Percentiles rank a stretch among this genome's conserved stretches.
Evolutionary conservation across 1,139 yeast genomes (phyloP).

Genomic region (Lodderomyces orthopsilosis): DNA sequence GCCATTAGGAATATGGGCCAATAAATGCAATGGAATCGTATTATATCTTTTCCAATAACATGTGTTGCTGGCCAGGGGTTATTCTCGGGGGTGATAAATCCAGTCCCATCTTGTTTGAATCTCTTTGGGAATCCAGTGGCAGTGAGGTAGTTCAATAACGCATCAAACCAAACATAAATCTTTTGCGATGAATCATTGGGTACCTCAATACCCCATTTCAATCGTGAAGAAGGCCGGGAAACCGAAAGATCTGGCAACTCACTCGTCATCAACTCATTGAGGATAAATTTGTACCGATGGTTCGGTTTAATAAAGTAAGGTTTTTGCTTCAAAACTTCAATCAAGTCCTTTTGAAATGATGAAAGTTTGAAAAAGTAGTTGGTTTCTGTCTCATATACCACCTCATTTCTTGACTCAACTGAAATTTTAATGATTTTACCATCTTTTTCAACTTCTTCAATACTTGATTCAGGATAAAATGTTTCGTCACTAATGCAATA

Average conservation of each 20-base stretch:
- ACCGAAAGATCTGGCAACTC: constrained; percentile 69
- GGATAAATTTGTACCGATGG: constrained; percentile 51
- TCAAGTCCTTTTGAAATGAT: constrained; percentile 51
- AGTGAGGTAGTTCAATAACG: constrained; percentile 80
- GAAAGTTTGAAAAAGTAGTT: constrained; percentile 85
- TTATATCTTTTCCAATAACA: constrained; percentile 87
- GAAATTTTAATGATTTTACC: constrained; percentile 44
- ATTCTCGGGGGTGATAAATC: constrained; percentile 12
- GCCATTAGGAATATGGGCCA: constrained; percentile 96
- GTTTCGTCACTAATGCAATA: constrained; percentile 94
- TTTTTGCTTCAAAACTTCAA: constrained; percentile 45
- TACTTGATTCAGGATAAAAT: constrained; percentile 81
- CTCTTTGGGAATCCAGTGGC: constrained; percentile 60
- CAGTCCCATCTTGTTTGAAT: constrained; percentile 11
- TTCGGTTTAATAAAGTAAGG: constrained; percentile 66
- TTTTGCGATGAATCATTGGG: constrained; percentile 77
- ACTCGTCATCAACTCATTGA: constrained; percentile 53
- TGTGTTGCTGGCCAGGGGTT: constrained; percentile 67
- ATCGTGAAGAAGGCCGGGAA: constrained; percentile 75
- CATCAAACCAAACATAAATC: constrained; percentile 97
- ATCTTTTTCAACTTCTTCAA: constrained; percentile 45
- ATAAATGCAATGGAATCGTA: constrained; percentile 82
- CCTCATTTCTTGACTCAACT: constrained; percentile 75
- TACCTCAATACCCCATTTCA: constrained; percentile 88
- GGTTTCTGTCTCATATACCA: constrained; percentile 70